Base-by-base conservation (phyloP, 495 filamentous ascomycete genomes). In the Gamarada debralockiae region DNA sequence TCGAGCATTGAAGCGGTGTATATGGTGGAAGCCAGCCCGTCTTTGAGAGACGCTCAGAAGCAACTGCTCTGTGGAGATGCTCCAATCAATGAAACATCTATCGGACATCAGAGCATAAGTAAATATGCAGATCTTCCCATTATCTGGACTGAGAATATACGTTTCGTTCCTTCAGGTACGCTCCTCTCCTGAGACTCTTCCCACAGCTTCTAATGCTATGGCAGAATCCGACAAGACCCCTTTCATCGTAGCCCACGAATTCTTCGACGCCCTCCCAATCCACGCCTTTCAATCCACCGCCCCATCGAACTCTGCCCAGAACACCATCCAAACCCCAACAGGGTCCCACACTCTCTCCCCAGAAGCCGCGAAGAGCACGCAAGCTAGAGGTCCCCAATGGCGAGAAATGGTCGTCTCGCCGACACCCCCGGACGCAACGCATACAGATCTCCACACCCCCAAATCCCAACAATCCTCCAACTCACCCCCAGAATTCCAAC, bases 241-340 rank as follows among this genome's bases (percentile, higher is more conserved):
- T 1, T 93, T 96, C 69, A 93, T 97, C 45, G 79, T 97, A 31
- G 93, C 92, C 10, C 93, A 98, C 65, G 93, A 98, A 65, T 97
- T 98, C 75, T 97, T 98, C 69, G 93, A 98, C 62, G 93, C 93
- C n/a, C 86, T 97, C 5, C 93, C 93, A 33, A 96, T 98, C 62
- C 90, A 98, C 69, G 87, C 90, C 53, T 98, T 98, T 68, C 84
- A 96, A 63, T 84, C 84, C 21, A 69, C 90, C 27, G 69, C 79
- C 37, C 67, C 76, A 24, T 67, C 68, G 52, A 64, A 73, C 53
- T 57, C 70, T 60, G 44, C 52, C 37, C 67, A 75, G 24, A 67
- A 75, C 62, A 70, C 67, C 14, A 65, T 65, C 22, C 44, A 59
- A 44, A 65, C 62, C 17, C 62, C 68, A 18, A 71, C 69, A 4